Percentiles rank a stretch among this genome's conserved stretches.
Evolutionary conservation across 2,329 filamentous ascomycete species (phyloP).

Genomic region (Leptodontidium sp.): DNA sequence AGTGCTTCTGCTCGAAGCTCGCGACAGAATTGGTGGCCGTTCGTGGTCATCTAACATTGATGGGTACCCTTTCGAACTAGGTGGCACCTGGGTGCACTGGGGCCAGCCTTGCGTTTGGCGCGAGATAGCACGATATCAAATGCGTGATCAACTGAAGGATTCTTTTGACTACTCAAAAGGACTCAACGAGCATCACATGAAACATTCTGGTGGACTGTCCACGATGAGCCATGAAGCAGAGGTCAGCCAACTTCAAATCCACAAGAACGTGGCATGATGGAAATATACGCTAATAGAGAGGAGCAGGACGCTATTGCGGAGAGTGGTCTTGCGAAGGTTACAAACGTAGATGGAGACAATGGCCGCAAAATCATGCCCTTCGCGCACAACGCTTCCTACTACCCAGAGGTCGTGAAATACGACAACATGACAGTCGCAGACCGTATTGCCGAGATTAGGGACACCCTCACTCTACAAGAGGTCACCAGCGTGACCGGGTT

Average conservation of each 20-base stretch:
- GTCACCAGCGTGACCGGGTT: conserved; percentile 51
- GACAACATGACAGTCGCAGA: conserved; percentile 53
- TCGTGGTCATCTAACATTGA: conserved; percentile 55
- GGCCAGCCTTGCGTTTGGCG: conserved; percentile 53
- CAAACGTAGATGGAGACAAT: conserved; percentile 54
- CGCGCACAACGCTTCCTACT: conserved; percentile 50
- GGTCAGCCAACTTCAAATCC: conserved; percentile 28
- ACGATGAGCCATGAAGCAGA: conserved; percentile 49
- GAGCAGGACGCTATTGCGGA: background rate
- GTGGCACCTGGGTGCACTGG: conserved; percentile 59
- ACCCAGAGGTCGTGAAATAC: conserved; percentile 48
- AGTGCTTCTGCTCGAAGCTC: conserved; percentile 55
- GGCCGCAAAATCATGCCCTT: conserved; percentile 52
- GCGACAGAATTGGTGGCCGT: conserved; percentile 58
- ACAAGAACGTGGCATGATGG: too few species aligned
- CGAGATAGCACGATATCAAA: conserved; percentile 56
- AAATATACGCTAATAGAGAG: too few species aligned
- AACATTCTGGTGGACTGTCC: conserved; percentile 47
- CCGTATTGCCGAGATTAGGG: conserved; percentile 52
- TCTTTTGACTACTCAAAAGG: conserved; percentile 51
- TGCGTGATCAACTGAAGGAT: conserved; percentile 51
- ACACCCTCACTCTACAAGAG: conserved; percentile 53
- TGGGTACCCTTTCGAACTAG: conserved; percentile 57
- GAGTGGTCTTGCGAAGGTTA: conserved; percentile 50
- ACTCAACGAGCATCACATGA: conserved; percentile 51